These are phyloP conservation scores for Cryphonectria naterciae DNA, from an alignment of 2,329 filamentous ascomycete species.

Conservation along the genomic window DNA sequence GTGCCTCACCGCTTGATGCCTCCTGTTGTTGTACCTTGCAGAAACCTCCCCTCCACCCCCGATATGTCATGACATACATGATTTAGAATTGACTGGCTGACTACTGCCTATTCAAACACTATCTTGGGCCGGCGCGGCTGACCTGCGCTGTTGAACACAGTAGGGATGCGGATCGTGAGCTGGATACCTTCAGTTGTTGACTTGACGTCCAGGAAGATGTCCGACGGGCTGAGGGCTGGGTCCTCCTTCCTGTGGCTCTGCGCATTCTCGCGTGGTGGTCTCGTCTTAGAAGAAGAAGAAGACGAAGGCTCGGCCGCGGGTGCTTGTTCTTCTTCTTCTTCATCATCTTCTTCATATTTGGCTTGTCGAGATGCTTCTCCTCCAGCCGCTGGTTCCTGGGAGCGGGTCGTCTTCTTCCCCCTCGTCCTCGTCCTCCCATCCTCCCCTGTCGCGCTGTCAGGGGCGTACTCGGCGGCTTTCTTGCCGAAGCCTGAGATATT, in stretches of 20 bases:
- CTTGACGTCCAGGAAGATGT: conserved; percentile 61
- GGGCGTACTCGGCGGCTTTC: conserved; percentile 34
- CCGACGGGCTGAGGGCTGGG: conserved; percentile 46
- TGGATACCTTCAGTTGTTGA: conserved; percentile 62
- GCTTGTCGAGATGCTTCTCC: conserved; percentile 25
- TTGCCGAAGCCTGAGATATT: conserved; percentile 41
- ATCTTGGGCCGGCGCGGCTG: conserved; percentile 38
- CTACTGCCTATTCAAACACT: conserved; percentile 35
- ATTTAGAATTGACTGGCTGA: background rate
- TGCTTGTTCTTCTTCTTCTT: conserved; percentile 35
- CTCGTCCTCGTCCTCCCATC: conserved; percentile 13
- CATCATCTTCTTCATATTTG: conserved; percentile 30
- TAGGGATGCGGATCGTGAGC: conserved; percentile 61
- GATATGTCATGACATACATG: background rate
- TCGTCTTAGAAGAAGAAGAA: conserved; percentile 28
- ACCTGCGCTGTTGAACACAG: conserved; percentile 51
- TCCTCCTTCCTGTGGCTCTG: conserved; percentile 44
- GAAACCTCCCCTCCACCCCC: background rate
- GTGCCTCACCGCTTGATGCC: background rate
- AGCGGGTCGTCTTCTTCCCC: conserved; percentile 29
- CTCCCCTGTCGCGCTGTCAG: conserved; percentile 31
- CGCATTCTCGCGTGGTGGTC: conserved; percentile 41
- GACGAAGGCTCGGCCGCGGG: conserved; percentile 33
- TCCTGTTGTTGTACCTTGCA: background rate
- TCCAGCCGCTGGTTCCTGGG: conserved; percentile 26